Evolutionary conservation across 371 early-diverging fungal genomes (phyloP), one percentile per base, ranked within the genome.

Genomic region (Mucor lusitanicus): DNA sequence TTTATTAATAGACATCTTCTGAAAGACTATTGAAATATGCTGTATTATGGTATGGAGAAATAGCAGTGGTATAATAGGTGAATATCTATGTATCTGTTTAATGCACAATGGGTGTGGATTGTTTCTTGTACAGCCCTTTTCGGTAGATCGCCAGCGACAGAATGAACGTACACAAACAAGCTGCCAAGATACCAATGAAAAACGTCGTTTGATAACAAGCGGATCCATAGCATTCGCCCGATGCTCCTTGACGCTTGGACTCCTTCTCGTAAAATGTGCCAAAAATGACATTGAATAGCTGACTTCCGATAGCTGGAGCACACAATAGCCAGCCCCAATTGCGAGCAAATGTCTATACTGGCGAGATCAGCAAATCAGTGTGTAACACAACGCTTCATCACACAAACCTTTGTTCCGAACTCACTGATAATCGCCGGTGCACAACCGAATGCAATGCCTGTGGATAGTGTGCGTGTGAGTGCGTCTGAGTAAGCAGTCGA

Each of bases 291-390:
- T 76, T 83, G 59, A 79, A 83, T 19, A 70, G 39, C 59, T 83
- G 83, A 25, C 79, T 77, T 27, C 83, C 77, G 23, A 83, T 67
- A 12, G 80, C 80, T 27, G 83, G 83, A 40, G 83, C 80, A 69
- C 68, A 83, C 35, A 83, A 55, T 25, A 83, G 50, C 73, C 77
- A 73, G 11, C 80, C 83, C 83, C 83, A 83, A 57, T 78, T 83
- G 21, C 78, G 78, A 56, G 75, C 83, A 77, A 83, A 83, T 7
- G 71, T 58, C 82, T 82, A 67, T 13, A 37, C 13, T 37, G 21
- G 15, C 37, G 21, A 28, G 39, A 33, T 39, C n/a, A 50, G 12
- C 25, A 54, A 32, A 1, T n/a, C 8, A 64, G 27, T 7, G 69
- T 78, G 37, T 67, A 68, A 1, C 66, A 72, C 23, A 58, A n/a